Percentiles rank a stretch among this genome's conserved stretches.
Evolutionary conservation across 176 grass and related monocot species (phyloP).

Genomic region (Musa schizocarpa): DNA sequence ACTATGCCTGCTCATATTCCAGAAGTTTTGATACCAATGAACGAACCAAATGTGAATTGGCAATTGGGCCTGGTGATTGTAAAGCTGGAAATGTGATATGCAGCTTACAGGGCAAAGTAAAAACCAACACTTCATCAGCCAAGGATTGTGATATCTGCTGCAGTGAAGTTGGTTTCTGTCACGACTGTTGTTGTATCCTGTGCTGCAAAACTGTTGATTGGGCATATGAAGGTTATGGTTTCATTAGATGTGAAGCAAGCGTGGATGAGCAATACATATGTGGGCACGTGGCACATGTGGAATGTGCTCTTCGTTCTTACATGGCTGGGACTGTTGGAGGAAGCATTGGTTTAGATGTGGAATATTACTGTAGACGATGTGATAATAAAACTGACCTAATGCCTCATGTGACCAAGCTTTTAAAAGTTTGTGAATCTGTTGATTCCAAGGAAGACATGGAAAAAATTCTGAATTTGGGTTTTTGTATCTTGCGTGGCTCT

Average conservation of each 20-base stretch:
- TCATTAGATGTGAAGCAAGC: slow-evolving; percentile 63
- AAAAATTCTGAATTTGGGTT: slow-evolving; percentile 55
- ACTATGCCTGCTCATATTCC: background rate
- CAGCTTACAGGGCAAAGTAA: slow-evolving; percentile 39
- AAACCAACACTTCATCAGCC: slow-evolving; percentile 30
- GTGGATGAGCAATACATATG: slow-evolving; percentile 54
- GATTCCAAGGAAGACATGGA: slow-evolving; percentile 46
- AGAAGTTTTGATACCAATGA: background rate
- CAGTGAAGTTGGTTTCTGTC: slow-evolving; percentile 56
- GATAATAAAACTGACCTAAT: slow-evolving; percentile 85
- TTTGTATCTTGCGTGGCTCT: slow-evolving; percentile 59
- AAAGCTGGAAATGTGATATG: slow-evolving; percentile 70
- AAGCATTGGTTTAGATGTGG: slow-evolving; percentile 57
- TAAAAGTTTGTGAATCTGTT: slow-evolving; percentile 51
- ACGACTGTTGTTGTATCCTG: slow-evolving; percentile 85
- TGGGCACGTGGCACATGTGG: slow-evolving; percentile 74
- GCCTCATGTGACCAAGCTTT: slow-evolving; percentile 42
- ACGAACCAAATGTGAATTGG: slow-evolving; percentile 22
- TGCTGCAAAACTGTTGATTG: slow-evolving; percentile 55
- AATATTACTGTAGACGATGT: slow-evolving; percentile 82
- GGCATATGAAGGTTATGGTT: slow-evolving; percentile 46
- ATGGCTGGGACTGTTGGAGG: slow-evolving; percentile 95
- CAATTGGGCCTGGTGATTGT: slow-evolving; percentile 35
- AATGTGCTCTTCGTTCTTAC: slow-evolving; percentile 72
- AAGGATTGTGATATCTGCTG: slow-evolving; percentile 76